Evolutionary conservation across 2,329 filamentous ascomycete genomes (phyloP), one percentile per base, ranked within the genome.

Genomic region (Xylaria sp.): DNA sequence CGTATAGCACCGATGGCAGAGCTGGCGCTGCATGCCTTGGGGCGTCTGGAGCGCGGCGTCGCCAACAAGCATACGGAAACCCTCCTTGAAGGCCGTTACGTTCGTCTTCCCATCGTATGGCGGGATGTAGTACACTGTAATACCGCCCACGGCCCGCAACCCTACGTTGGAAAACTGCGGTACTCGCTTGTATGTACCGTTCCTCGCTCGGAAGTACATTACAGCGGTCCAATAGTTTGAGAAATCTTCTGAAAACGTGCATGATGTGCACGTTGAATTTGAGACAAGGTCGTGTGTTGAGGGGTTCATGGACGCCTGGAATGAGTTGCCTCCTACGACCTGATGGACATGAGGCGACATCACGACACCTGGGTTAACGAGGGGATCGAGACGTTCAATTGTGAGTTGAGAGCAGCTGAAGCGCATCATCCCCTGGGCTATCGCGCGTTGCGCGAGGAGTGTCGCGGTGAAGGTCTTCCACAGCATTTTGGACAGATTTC

Each of bases 11-110:
- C 78, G 75, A 67, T 79, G 77, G 72, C 81, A 82, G 33, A 81
- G 77, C 60, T 81, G 72, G 49, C 71, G 73, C 61, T 73, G 73
- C 73, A 71, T 71, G 38, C 72, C 69, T 22, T 70, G 50, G 11
- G 72, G 33, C 11, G 64, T 69, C 20, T 74, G 67, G 31, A 75
- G 71, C 60, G 60, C 70, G 31, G 79, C 76, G 54, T 83, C 78
- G 38, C 81, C 81, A 2, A 80, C 78, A 11, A 83, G 78, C 81
- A 83, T 83, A 64, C 82, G 80, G 76, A 83, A 83, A 1, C 82
- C 80, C 13, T 77, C 76, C 69, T 77, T 78, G 73, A 82, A 83
- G 0, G 81, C 81, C 0, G 80, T 82, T 5, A 81, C 80, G 5
- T 74, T 78, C 10, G 77, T 75, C 55, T 76, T 78, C 1, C 78